Percentiles rank a stretch among this genome's conserved stretches.
Evolutionary conservation across 108 stramenopile genomes (phyloP).

Genomic region (Skeletonema grethae): DNA sequence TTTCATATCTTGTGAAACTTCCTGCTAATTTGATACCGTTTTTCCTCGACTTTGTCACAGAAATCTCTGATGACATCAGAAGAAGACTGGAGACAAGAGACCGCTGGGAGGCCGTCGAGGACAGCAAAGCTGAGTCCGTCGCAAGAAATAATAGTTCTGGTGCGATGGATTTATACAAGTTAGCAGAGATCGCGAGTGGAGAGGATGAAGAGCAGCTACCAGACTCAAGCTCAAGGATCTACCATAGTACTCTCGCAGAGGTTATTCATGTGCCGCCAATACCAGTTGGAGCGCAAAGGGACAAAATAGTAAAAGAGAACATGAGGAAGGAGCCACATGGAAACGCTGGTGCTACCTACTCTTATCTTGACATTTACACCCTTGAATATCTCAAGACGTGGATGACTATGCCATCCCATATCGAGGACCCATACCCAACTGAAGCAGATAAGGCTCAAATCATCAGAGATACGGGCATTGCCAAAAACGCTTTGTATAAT

Average conservation of each 20-base stretch:
- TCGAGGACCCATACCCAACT: constrained; percentile 38
- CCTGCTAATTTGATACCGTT: not conserved
- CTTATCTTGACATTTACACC: not conserved
- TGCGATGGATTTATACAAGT: not conserved
- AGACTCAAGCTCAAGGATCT: not conserved
- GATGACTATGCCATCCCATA: constrained; percentile 25
- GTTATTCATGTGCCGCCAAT: not conserved
- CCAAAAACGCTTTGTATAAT: constrained; percentile 32
- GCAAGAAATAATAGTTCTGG: not conserved
- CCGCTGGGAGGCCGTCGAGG: not conserved
- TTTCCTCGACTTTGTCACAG: not conserved
- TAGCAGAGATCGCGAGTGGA: not conserved
- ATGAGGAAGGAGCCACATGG: not conserved
- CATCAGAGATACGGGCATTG: constrained; percentile 34
- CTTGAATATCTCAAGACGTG: constrained; percentile 30
- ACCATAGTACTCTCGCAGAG: not conserved
- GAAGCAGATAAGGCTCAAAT: constrained; percentile 33
- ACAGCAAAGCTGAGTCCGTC: not conserved
- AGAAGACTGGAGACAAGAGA: not conserved
- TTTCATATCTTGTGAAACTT: not conserved
- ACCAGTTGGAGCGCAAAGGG: not conserved
- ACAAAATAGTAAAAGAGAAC: not conserved
- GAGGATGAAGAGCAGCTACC: not conserved
- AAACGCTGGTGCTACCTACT: not conserved
- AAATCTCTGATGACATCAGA: not conserved